Base-by-base conservation (phyloP, 208 protist genomes). In the Herpetomonas samuelpessoai region DNA sequence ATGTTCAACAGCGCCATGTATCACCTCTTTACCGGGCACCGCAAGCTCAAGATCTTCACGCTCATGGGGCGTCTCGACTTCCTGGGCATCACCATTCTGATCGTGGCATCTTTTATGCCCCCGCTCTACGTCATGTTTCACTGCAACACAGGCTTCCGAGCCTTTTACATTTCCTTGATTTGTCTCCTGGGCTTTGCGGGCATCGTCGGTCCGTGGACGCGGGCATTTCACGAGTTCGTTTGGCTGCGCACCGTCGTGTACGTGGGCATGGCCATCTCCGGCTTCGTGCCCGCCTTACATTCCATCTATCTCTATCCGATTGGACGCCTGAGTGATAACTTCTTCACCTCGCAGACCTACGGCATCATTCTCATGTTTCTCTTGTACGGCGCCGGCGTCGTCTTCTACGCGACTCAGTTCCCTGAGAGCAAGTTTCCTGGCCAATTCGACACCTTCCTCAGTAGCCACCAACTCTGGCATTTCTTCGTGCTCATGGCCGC, bases 391-490 rank as follows among this genome's bases (percentile, higher is more conserved):
- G 25, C 65, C 2, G 82, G 82, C 6, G 61, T 79, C 6, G 30
- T 81, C n/a, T 73, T 88, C 27, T 88, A 85, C 68, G 22, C 71
- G 10, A 57, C 53, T n/a, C 57, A 56, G 38, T 60, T 88, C 18
- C 82, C 78, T n/a, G 78, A 85, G 48, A 41, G 57, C 1, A 51
- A 41, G 41, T 85, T 68, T 24, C 82, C 82, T 12, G 74, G 76
- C 19, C 24, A 73, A 14, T 88, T 85, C 63, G 82, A 88, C 63
- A 50, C 61, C 16, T 65, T 73, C 50, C 39, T 85, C 41, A 74
- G 54, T 14, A 76, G 68, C 44, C 82, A 88, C 41, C 71, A 88
- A 48, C 51, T 88, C 21, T 88, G 82, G 82, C 78, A 88, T 46
- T 57, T 72, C 16, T 83, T 84, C 58, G 79, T 88, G 9, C 57